Evolutionary conservation across 345 rosid species (phyloP), one percentile per base, ranked within the genome.

Genomic region (Eucalyptus paniculata): DNA sequence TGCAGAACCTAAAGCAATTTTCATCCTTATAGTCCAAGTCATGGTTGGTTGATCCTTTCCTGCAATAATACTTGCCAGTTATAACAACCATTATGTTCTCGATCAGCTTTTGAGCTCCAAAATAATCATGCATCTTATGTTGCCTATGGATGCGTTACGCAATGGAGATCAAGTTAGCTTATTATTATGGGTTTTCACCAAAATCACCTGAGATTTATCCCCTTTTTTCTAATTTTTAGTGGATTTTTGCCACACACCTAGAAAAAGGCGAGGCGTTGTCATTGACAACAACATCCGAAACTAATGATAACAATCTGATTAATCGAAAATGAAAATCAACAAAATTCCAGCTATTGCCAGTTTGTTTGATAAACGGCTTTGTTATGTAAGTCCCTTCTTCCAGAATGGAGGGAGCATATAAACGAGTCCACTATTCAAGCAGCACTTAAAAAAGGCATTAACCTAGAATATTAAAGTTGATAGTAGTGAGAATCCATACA

Each of bases 1-100:
- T 11, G 98, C 98, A 32, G 98, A 93, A 51, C 98, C 99, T 82
- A 95, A 54, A 44, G 97, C 97, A 91, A 97, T 96, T 92, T 90
- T 94, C 93, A 95, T 92, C 90, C 98, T 95, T 47, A 91, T 93
- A 28, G 93, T 53, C 97, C 98, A 97, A 40, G 91, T 91, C 98
- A 96, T 91, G 65, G 94, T 92, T 6, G 94, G 94, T 87, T 95
- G 92, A 12, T 90, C 96, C 91, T 94, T 94, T 90, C 96, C 99
- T 97, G 91, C 87, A 92, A 89, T 51, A 49, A 51, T 37, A 86
- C 24, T 42, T 86, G 50, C 86, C 88, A 60, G 7, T 60, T 5
- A 60, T 60, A 12, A 60, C n/a, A 45, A 30, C 16, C 30, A 65
- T 44, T 86, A 5, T 89, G 40, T 42, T 77, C 45, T 47, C 42